Percentiles rank a stretch among this genome's conserved stretches.
Conservation (phyloP, 1,284 basidiomycete genomes). For the Cystobasidiaceae sp. region DNA sequence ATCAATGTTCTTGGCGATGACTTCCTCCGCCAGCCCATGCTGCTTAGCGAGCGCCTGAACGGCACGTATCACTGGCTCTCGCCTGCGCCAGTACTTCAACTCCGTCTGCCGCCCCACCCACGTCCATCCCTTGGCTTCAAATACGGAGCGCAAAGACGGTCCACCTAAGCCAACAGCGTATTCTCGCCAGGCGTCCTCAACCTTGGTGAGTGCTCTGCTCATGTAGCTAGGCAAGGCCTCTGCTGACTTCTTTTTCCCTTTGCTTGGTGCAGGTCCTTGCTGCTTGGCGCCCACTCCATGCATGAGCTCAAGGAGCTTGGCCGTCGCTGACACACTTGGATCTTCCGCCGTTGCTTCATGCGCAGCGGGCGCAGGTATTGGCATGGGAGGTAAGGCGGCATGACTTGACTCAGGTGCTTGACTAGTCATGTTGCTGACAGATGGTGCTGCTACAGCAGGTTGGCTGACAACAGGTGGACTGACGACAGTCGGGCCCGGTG, state of each 20-base stretch:
- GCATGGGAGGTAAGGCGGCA: no score
- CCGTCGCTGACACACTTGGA: no score
- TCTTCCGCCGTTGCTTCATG: no score
- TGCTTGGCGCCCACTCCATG: neutral
- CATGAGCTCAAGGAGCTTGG: no score
- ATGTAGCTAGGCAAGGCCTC: neutral
- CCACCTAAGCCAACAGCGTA: neutral
- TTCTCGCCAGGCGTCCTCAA: conserved; percentile 9
- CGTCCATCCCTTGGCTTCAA: no score
- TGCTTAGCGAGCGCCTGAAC: neutral
- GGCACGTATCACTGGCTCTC: neutral
- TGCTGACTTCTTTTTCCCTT: neutral
- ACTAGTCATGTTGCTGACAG: no score
- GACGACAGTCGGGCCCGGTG: neutral
- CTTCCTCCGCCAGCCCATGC: neutral
- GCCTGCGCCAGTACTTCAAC: neutral
- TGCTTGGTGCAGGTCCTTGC: neutral
- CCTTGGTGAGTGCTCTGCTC: conserved; percentile 1
- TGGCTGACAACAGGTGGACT: no score
- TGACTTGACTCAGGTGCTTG: no score
- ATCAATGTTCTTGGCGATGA: neutral
- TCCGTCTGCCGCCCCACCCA: neutral
- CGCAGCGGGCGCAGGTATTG: no score
- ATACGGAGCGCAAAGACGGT: no score
- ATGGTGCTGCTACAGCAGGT: no score